A percentile compares a stretch with the other conserved stretches of the same genome.
Evolutionary conservation across 2,329 filamentous ascomycete genomes (phyloP).

Genomic region (Xylariaceae sp.): DNA sequence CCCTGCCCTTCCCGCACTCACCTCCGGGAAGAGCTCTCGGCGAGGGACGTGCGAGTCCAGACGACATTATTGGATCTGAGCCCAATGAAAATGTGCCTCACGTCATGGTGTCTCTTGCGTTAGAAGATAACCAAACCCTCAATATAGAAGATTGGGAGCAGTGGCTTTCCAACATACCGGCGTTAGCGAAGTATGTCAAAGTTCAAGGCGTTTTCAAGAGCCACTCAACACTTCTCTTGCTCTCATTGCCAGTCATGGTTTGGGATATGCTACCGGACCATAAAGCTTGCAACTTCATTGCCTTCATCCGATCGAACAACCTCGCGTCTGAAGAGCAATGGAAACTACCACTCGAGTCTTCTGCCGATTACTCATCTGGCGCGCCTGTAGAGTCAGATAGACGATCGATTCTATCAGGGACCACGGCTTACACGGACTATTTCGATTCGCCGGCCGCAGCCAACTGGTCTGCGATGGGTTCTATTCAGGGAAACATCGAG

Average conservation of each 20-base stretch:
- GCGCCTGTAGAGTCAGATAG: slow-evolving; percentile 24
- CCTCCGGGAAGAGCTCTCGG: slow-evolving; percentile 19
- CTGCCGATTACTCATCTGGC: slow-evolving; percentile 16
- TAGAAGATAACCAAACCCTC: slow-evolving; percentile 54
- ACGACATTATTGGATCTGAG: slow-evolving; percentile 34
- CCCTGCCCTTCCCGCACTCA: slow-evolving; percentile 34
- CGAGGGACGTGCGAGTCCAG: slow-evolving; percentile 27
- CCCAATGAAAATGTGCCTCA: slow-evolving; percentile 55
- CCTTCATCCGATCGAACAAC: slow-evolving; percentile 57
- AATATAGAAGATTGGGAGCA: slow-evolving; percentile 58
- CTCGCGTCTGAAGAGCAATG: slow-evolving; percentile 36
- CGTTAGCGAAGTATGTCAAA: slow-evolving; percentile 56
- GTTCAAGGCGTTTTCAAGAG: slow-evolving; percentile 60
- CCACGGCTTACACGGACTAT: slow-evolving; percentile 21
- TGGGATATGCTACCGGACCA: slow-evolving; percentile 59
- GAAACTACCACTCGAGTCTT: slow-evolving; percentile 11
- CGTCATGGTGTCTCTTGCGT: slow-evolving; percentile 57
- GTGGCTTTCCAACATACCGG: slow-evolving; percentile 54
- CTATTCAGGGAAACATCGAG: slow-evolving; percentile 13
- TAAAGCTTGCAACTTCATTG: slow-evolving; percentile 54
- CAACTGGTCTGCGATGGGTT: slow-evolving; percentile 19
- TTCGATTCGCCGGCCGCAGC: slow-evolving; percentile 10
- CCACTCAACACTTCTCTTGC: slow-evolving; percentile 54
- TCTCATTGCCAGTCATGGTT: slow-evolving; percentile 56
- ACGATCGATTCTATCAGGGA: slow-evolving; percentile 28